Percentiles rank a stretch among this genome's conserved stretches.
Conservation (phyloP, 495 filamentous ascomycete genomes). For the Penicillium odoratum region DNA sequence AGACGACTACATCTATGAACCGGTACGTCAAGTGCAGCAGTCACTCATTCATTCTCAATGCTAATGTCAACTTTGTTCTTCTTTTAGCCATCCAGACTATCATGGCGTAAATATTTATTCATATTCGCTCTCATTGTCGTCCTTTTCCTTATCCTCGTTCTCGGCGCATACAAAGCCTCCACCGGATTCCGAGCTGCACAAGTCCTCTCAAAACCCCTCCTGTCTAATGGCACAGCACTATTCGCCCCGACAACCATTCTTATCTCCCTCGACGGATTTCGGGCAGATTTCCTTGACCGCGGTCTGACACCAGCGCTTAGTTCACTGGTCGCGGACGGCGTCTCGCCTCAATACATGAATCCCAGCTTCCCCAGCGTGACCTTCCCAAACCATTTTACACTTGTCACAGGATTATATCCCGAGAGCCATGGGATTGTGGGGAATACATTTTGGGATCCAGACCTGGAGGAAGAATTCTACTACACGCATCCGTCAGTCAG, state of each 20-base stretch:
- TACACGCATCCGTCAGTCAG: slow-evolving; percentile 74
- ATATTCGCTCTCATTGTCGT: slow-evolving; percentile 41
- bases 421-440: slow-evolving; percentile 92
- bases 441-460: slow-evolving; percentile 91
- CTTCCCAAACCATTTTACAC: slow-evolving; percentile 96
- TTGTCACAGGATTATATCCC: slow-evolving; percentile 89
- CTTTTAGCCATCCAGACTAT: slow-evolving; percentile 21
- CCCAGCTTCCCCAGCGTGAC: slow-evolving; percentile 96
- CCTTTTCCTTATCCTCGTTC: slow-evolving; percentile 53
- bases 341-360: slow-evolving; percentile 87
- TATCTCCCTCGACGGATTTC: slow-evolving; percentile 93
- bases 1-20: slow-evolving; percentile 31
- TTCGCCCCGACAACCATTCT: slow-evolving; percentile 92
- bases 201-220: slow-evolving; percentile 18
- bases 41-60: slow-evolving; percentile 1
- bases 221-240: slow-evolving; percentile 69
- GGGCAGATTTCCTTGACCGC: slow-evolving; percentile 89
- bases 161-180: slow-evolving; percentile 57
- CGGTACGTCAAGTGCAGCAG: slow-evolving; percentile 21
- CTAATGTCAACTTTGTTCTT: slow-evolving; percentile 14
- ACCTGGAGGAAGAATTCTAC: slow-evolving; percentile 73
- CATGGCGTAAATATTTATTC: slow-evolving; percentile 35
- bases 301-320: slow-evolving; percentile 81
- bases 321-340: slow-evolving; percentile 74
- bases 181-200: slow-evolving; percentile 32